Evolutionary conservation across 495 filamentous ascomycete genomes (phyloP).

Genomic region (Tirmania nivea): DNA sequence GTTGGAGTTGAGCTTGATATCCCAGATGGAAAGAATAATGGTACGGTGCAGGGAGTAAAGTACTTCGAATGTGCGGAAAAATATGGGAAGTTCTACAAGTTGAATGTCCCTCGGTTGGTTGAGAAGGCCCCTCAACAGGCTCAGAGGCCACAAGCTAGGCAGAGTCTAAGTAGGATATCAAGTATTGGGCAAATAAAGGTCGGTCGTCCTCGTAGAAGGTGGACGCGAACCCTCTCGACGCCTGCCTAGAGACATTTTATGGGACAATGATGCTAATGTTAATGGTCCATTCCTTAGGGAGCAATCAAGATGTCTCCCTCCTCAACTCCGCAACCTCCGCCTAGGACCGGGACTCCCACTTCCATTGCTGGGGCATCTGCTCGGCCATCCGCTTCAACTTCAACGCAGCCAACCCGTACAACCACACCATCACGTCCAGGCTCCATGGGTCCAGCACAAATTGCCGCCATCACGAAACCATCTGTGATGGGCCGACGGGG

Average conservation of each 20-base stretch:
- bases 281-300: not conserved
- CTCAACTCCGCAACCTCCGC: not conserved
- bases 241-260: not conserved
- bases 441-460: constrained; percentile 35
- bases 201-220: no score
- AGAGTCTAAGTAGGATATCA: no score
- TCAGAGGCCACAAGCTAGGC: no score
- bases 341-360: constrained; percentile 35
- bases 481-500: no score
- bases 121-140: constrained; percentile 25
- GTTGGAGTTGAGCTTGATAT: constrained; percentile 75
- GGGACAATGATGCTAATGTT: not conserved
- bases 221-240: no score
- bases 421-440: constrained; percentile 24
- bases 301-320: no score
- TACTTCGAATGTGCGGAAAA: constrained; percentile 72
- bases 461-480: no score
- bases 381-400: constrained; percentile 27
- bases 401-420: constrained; percentile 1
- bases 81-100: constrained; percentile 75
- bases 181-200: no score
- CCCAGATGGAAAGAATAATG: constrained; percentile 82
- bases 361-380: constrained; percentile 30
- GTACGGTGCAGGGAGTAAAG: constrained; percentile 63
- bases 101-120: constrained; percentile 37